phyloP scores from a whole-genome alignment of 805 yeast species.

The Schizosaccharomyces cryophilus region DNA sequence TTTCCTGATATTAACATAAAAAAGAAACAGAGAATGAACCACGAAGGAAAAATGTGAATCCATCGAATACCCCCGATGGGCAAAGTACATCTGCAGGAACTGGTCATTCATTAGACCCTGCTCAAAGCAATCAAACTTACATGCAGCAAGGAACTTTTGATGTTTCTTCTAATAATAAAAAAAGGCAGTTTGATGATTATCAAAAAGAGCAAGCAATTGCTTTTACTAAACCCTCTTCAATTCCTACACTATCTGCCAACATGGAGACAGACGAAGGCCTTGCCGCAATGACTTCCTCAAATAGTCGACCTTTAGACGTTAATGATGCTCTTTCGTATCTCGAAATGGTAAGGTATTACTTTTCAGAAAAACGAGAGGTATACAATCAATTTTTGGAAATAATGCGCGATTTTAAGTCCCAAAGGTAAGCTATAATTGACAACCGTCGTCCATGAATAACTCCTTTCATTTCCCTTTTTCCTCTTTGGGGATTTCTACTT shows the following conservation, averaged over 20 bases:
- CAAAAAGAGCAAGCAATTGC: not conserved
- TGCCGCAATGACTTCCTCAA: not conserved
- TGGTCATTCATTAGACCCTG: not conserved
- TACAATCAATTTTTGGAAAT: conserved; percentile 89
- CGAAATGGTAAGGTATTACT: conserved; percentile 86
- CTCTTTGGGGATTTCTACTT: no score
- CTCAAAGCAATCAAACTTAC: not conserved
- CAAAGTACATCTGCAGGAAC: no score
- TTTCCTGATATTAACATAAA: no score
- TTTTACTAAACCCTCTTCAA: not conserved
- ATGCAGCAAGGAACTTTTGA: no score
- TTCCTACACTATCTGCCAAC: not conserved
- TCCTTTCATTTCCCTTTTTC: no score
- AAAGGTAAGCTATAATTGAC: conserved; percentile 21
- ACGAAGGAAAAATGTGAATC: no score
- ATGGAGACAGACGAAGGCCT: not conserved
- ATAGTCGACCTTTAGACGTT: conserved; percentile 51
- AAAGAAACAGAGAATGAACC: no score
- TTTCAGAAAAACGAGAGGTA: conserved; percentile 77
- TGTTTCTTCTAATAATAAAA: no score
- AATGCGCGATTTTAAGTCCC: conserved; percentile 82
- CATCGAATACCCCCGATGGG: no score
- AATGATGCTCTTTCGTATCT: conserved; percentile 86
- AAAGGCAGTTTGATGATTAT: not conserved
- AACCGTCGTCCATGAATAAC: no score